Evolutionary conservation across 345 rosid species (phyloP), one percentile per base, ranked within the genome.

Genomic region (Trapa incisa): DNA sequence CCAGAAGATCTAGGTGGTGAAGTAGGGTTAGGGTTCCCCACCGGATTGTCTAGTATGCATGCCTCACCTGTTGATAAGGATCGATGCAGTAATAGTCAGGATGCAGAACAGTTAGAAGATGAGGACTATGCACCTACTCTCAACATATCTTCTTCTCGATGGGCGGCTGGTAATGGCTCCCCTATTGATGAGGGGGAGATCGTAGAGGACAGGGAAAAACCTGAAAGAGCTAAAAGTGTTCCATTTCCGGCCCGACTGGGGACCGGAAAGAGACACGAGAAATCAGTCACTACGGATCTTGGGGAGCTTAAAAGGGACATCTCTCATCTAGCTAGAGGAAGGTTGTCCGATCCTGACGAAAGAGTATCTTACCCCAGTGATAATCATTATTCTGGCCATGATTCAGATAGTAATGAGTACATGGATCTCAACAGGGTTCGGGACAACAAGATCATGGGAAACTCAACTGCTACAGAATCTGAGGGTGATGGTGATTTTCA

Each of bases 161-260:
- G 99, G 99, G 99, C 97, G 13, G 81, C 88, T 65, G 92, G 96
- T 8, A 79, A 84, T 76, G 84, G 72, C 76, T 91, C 99, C 74
- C 97, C 99, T 6, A 78, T 72, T 74, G 98, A 88, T 72, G 91
- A 90, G 75, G 96, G 96, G 73, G 98, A 90, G 70, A 83, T 93
- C 57, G 76, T 85, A 50, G 97, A 87, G 69, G 85, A 83, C 72
- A 85, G 75, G 70, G 92, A 77, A 77, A 67, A 73, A 65, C 80
- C 76, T 64, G 91, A 71, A 79, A 89, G 81, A 73, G 85, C 87
- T 80, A 94, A 83, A 72, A 85, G 83, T 76, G 71, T 74, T 61
- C 74, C 80, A 58, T 64, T 69, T 29, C 41, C 65, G 37, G 88
- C 80, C 69, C 68, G 78, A n/a, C 57, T 71, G 35, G 88, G 81